These are phyloP conservation scores for Phycomyces blakesleeanus DNA, from an alignment of 192 early-diverging fungal genomes.

Conservation along the genomic window DNA sequence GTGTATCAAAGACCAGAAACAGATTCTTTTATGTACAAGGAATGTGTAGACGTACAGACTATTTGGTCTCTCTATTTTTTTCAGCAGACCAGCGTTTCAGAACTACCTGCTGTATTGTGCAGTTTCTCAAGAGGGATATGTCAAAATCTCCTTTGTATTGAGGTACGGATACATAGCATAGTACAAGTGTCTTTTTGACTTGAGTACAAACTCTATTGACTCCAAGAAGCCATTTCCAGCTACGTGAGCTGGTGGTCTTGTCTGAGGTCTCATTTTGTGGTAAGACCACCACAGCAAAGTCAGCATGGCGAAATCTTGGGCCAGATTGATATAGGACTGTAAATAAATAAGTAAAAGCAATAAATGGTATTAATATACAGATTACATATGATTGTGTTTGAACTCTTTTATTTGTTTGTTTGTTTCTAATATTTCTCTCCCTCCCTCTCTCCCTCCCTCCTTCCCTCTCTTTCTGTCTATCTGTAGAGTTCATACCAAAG, in stretches of 20 bases:
- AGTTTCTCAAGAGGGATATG: slow-evolving; percentile 1
- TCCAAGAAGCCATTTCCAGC: slow-evolving; percentile 50
- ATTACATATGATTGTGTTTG: too few relatives aligned
- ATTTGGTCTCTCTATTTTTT: slow-evolving; percentile 18
- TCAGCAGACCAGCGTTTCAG: slow-evolving; percentile 29
- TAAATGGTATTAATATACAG: too few relatives aligned
- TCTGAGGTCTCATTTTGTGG: slow-evolving; percentile 7
- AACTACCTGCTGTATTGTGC: slow-evolving; percentile 17
- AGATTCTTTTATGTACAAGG: too few relatives aligned
- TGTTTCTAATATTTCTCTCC: too few relatives aligned
- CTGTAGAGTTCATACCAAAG: slow-evolving; percentile 44
- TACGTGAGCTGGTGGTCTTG: slow-evolving; percentile 11
- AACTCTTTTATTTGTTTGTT: too few relatives aligned
- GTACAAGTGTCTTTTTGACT: slow-evolving; percentile 50
- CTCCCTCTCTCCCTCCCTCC: too few relatives aligned
- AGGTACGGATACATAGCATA: slow-evolving; percentile 23
- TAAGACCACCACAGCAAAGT: slow-evolving; percentile 28
- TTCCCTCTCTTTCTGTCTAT: neutral
- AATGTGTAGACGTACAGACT: neutral
- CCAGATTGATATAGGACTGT: slow-evolving; percentile 56
- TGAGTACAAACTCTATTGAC: slow-evolving; percentile 53
- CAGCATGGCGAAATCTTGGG: slow-evolving; percentile 53
- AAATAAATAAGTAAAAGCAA: slow-evolving; percentile 4
- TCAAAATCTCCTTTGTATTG: neutral
- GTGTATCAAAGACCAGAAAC: too few relatives aligned